Percentiles rank a stretch among this genome's conserved stretches.
phyloP scores from a whole-genome alignment of 225 moss, liverwort and hornwort genomes.

The Rhytidiadelphus loreus region DNA sequence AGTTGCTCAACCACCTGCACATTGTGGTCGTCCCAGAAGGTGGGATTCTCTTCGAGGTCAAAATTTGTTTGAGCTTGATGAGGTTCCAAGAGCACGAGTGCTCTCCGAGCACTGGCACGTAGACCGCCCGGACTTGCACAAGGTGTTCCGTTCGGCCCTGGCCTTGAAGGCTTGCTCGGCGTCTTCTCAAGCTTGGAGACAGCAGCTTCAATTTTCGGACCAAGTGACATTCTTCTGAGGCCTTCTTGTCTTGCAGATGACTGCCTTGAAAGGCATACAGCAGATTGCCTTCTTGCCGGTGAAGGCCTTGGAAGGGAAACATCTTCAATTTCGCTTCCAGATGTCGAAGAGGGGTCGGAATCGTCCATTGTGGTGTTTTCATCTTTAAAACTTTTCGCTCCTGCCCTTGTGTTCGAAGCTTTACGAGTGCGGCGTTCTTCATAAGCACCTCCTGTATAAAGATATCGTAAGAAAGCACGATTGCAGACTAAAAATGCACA shows the following conservation, averaged over 20 bases:
- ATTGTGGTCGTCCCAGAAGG: slow-evolving; percentile 79
- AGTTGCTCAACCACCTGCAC: slow-evolving; percentile 45
- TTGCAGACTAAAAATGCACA: background rate
- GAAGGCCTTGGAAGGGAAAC: background rate
- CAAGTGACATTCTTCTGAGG: slow-evolving; percentile 31
- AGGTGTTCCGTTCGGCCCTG: slow-evolving; percentile 13
- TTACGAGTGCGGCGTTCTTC: background rate
- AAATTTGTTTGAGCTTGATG: slow-evolving; percentile 22
- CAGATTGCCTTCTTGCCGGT: background rate
- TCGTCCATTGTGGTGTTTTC: background rate
- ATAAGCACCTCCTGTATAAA: background rate
- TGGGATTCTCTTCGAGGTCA: slow-evolving; percentile 56
- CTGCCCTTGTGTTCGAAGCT: background rate
- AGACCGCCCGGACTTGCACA: slow-evolving; percentile 30
- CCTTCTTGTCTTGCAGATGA: slow-evolving; percentile 9
- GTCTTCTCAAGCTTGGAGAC: slow-evolving; percentile 36
- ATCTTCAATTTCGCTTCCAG: slow-evolving; percentile 35
- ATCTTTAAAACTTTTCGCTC: slow-evolving; percentile 2
- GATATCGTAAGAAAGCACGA: background rate
- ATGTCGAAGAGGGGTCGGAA: slow-evolving; percentile 26
- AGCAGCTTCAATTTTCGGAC: slow-evolving; percentile 49
- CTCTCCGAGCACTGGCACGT: slow-evolving; percentile 22
- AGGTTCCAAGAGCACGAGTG: slow-evolving; percentile 14
- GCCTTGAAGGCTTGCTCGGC: slow-evolving; percentile 8
- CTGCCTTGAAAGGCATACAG: background rate